Conservation (phyloP, 441 rosid species). For the Euphorbia schlechtendalii region DNA sequence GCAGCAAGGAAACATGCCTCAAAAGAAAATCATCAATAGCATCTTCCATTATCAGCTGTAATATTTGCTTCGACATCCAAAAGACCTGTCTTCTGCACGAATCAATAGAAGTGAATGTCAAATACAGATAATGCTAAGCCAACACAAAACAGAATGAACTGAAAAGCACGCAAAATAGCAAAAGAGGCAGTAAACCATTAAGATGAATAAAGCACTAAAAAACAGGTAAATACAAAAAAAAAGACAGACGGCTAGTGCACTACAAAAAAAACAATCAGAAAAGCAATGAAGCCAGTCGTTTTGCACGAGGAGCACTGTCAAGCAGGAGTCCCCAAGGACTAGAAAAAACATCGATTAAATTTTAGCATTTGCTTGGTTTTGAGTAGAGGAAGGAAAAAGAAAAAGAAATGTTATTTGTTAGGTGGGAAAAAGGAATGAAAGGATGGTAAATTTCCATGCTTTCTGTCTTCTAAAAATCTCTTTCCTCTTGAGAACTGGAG, state of each 20-base stretch:
- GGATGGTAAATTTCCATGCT: not conserved
- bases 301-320: not conserved
- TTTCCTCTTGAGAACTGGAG: too few relatives aligned
- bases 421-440: not conserved
- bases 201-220: not conserved
- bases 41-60: constrained; percentile 95
- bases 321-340: not conserved
- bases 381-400: not conserved
- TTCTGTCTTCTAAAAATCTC: not conserved
- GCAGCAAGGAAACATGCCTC: constrained; percentile 76
- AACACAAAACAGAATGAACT: constrained; percentile 1
- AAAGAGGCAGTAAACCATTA: not conserved
- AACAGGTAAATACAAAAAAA: not conserved
- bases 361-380: not conserved
- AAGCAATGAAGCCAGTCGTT: constrained; percentile 6
- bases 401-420: not conserved
- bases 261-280: not conserved
- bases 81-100: constrained; percentile 84
- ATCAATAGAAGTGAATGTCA: constrained; percentile 18
- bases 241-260: not conserved
- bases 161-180: too few relatives aligned
- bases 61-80: constrained; percentile 94
- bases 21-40: constrained; percentile 95
- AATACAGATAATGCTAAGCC: not conserved
- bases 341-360: not conserved